Evolutionary conservation across 1,284 basidiomycete genomes (phyloP).

Genomic region (Meripilus lineatus): DNA sequence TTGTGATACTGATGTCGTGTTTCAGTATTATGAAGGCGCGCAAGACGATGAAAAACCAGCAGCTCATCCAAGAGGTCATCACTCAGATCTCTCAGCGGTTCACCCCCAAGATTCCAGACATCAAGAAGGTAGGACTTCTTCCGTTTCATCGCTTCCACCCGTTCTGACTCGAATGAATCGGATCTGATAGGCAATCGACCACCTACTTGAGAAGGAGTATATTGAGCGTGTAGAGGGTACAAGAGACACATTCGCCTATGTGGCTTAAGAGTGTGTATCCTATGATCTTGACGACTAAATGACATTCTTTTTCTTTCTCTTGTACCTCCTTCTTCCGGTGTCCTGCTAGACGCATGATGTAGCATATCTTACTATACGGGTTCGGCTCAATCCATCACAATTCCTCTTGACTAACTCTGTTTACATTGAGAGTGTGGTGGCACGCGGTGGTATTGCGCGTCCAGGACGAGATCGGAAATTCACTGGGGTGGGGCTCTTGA

Average conservation of each 20-base stretch:
- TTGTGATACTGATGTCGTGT: not conserved
- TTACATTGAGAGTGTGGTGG: too few species aligned
- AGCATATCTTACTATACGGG: too few species aligned
- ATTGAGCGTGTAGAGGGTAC: slow-evolving; percentile 88
- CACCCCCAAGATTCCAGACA: slow-evolving; percentile 86
- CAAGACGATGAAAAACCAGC: slow-evolving; percentile 96
- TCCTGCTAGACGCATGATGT: not conserved
- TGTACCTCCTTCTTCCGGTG: not conserved
- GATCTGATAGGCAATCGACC: slow-evolving; percentile 79
- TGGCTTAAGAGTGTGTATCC: too few species aligned
- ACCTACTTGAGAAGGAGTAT: slow-evolving; percentile 96
- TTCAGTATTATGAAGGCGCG: slow-evolving; percentile 94
- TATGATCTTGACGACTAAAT: too few species aligned
- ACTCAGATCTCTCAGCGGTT: slow-evolving; percentile 88
- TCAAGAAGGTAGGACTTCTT: slow-evolving; percentile 66
- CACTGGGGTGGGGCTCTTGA: too few species aligned
- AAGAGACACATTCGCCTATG: slow-evolving; percentile 75
- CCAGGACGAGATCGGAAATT: too few species aligned
- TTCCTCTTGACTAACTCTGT: too few species aligned
- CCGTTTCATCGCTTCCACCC: not conserved
- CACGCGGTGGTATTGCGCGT: too few species aligned
- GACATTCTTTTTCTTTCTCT: not conserved
- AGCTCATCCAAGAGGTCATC: slow-evolving; percentile 92
- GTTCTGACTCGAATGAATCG: not conserved
- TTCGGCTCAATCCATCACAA: too few species aligned